Base-by-base conservation (phyloP, 176 grass and related monocot genomes). In the bread wheat (Triticum aestivum) region DNA sequence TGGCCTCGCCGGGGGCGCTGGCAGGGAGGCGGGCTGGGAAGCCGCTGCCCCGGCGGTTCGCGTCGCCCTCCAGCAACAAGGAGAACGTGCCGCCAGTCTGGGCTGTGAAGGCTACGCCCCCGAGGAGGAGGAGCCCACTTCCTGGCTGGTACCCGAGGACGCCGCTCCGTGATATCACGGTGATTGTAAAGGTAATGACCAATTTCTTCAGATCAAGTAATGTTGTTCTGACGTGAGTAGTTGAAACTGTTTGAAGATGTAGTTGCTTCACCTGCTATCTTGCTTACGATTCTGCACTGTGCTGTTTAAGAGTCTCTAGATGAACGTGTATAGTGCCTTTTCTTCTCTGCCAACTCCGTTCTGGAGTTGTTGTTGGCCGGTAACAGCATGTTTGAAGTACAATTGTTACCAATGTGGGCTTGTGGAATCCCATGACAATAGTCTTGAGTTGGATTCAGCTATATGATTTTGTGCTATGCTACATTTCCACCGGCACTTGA, bases 71-170 rank as follows among this genome's bases (percentile, higher is more conserved):
- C 26, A 81, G 47, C 61, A 93, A 87, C 73, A 93, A 92, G 85
- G 89, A 82, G 75, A 91, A 93, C 61, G 73, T 64, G 30, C 71
- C 77, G 4, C 74, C 92, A 2, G n/a, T 33, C 35, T 86, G 89
- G 85, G 89, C 75, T 18, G 75, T 86, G 58, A 76, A 69, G 61
- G 72, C 69, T 15, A 64, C 86, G 11, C 68, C 67, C 5, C 23
- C 38, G 11, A 88, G 85, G 85, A 80, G 69, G 90, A 89, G 85
- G 75, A 96, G 87, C 89, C 91, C 87, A 9, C 92, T 96, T 75
- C 94, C 94, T 42, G 89, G 84, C 9, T 96, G 94, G 94, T 96
- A 96, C 63, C 91, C 91, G 1, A 86, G 94, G 62, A 93, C 89
- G 23, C 94, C 94, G 2, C 89, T 96, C 17, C 85, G 94, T 56